Base-by-base conservation (phyloP, 192 early-diverging fungal species). In the Allomyces macrogynus region DNA sequence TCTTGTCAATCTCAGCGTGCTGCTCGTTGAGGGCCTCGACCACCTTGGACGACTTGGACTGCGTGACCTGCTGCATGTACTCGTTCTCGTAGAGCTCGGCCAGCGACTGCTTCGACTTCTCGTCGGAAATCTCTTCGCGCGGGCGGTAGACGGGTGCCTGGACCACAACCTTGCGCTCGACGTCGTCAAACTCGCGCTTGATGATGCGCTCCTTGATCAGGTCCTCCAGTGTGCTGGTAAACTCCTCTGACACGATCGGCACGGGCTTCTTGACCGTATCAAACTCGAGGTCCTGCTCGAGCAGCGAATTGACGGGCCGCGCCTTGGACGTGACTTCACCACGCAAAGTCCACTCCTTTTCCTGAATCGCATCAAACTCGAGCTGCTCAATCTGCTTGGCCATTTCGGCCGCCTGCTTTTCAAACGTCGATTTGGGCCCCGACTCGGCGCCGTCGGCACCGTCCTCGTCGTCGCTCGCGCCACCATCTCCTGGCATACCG, bases 281-380 rank as follows among this genome's bases (percentile, higher is more conserved):
- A 72, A 91, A 87, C 54, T 94, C 92, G 12, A 99, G 72, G 67
- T 93, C 86, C 67, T 97, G 92, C 71, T 89, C 93, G 44, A 99
- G 75, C 61, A 99, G 77, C 71, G 90, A 92, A 77, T 99, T 91
- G 43, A 91, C 67, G 22, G 95, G 95, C 24, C 95, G 84, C n/a
- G 76, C 77, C 23, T 80, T 86, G 9, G 86, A 78, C 27, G 74
- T 77, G 9, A 86, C 86, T 75, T 99, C 95, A 64, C 95, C 95
- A 14, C 75, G 80, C 70, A 95, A 74, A 23, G 89, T 86, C 95
- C 95, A 99, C 63, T 93, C 79, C 73, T 89, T 90, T 18, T 75
- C 76, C 24, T 78, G 82, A 10, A 97, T 74, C 10, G 87, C 87
- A 70, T 95, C 92, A 60, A 80, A 75, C 69, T 99, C 95, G n/a